A percentile compares a stretch with the other conserved stretches of the same genome.
Conservation (phyloP, 805 yeast species). For the Ogataea populi-albae region DNA sequence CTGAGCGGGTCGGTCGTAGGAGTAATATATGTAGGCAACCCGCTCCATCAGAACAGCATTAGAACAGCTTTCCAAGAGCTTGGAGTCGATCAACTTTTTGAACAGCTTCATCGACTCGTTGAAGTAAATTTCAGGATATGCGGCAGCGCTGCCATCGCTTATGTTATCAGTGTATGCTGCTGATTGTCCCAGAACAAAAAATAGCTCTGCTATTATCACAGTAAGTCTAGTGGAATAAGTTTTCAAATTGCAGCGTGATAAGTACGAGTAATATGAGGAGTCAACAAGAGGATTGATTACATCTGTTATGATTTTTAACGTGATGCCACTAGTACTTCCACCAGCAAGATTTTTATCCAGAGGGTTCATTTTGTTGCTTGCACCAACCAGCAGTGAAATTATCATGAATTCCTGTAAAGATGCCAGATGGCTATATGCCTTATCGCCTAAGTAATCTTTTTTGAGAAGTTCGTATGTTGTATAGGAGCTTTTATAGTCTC, state of each 20-base stretch:
- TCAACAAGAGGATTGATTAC: slow-evolving; percentile 62
- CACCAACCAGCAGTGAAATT: slow-evolving; percentile 61
- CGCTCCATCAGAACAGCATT: slow-evolving; percentile 38
- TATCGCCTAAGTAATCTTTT: slow-evolving; percentile 72
- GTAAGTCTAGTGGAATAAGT: slow-evolving; percentile 70
- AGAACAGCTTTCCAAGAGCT: slow-evolving; percentile 41
- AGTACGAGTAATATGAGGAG: slow-evolving; percentile 68
- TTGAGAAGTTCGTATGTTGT: slow-evolving; percentile 78
- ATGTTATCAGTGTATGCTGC: slow-evolving; percentile 9
- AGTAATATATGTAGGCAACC: slow-evolving; percentile 33
- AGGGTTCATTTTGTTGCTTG: slow-evolving; percentile 45
- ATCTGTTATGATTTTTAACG: slow-evolving; percentile 49
- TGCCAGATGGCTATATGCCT: slow-evolving; percentile 78
- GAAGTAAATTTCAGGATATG: slow-evolving; percentile 38
- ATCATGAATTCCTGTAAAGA: slow-evolving; percentile 89
- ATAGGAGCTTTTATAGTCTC: slow-evolving; percentile 83
- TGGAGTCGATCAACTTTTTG: slow-evolving; percentile 44
- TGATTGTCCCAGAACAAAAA: slow-evolving; percentile 42
- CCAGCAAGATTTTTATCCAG: slow-evolving; percentile 26
- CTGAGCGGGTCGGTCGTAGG: slow-evolving; percentile 23
- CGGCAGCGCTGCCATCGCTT: neutral
- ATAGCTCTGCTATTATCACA: slow-evolving; percentile 67
- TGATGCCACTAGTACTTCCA: slow-evolving; percentile 30
- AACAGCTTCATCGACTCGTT: slow-evolving; percentile 44
- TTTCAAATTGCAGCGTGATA: slow-evolving; percentile 66